Evolutionary conservation across 2,329 filamentous ascomycete genomes (phyloP), one percentile per base, ranked within the genome.

Genomic region (Neospermospora avenae): DNA sequence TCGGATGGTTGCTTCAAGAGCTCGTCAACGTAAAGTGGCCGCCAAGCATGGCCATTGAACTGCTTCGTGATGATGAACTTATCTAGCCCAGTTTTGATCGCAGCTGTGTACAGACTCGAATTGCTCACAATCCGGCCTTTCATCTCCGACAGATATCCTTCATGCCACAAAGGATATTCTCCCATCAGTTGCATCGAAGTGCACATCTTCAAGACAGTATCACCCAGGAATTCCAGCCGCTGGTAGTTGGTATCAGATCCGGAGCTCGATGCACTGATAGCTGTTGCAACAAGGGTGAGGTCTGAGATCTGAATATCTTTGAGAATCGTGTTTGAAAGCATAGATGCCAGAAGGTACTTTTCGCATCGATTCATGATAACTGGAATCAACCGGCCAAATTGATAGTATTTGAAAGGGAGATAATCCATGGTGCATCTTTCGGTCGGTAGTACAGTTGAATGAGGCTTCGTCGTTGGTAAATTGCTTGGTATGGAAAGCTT

Each of bases 181-280:
- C 80, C 78, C 18, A 78, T 76, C 3, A 93, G 78, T 58, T 91
- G 87, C 1, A 91, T 72, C 0, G 86, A 84, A 0, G 88, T 81
- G 49, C 84, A 84, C 59, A 88, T 83, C 69, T 98, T 98, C 39
- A 98, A 78, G 1, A 96, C 79, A 0, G 85, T 86, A 69, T 98
- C 93, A 0, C 95, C 95, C 0, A 97, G 76, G 66, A 96, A 96
- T 71, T 98, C 95, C 0, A 96, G 77, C 2, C 89, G 80, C 68
- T 98, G 89, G 70, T 97, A 97, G 65, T 96, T 82, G 0, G 79
- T 80, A 1, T 76, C 72, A 51, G 86, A 84, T 2, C 74, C 70
- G 0, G 90, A 85, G 1, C 78, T 79, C 0, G 86, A 83, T 0
- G 90, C 78, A 54, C 83, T 89, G 53, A 96, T 87, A 1, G 93